Conservation (phyloP, 768 basidiomycete genomes). For the Termitomyces sp. region DNA sequence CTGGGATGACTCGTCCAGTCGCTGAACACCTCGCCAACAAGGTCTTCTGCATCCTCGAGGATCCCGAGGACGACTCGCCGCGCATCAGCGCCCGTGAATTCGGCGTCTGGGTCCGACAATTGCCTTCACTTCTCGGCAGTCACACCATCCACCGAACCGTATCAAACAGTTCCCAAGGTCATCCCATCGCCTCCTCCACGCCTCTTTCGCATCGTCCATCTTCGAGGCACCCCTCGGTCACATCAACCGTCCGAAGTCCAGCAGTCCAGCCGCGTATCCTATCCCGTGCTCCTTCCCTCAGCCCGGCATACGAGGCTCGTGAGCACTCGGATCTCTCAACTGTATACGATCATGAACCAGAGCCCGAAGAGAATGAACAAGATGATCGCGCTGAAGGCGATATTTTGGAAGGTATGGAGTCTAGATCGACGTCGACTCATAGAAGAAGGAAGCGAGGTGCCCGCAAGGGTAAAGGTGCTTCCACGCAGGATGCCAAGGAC, state of each 20-base stretch:
- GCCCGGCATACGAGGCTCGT: slow-evolving; percentile 39
- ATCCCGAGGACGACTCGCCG: slow-evolving; percentile 54
- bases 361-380: slow-evolving; percentile 37
- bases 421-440: slow-evolving; percentile 64
- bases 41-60: slow-evolving; percentile 77
- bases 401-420: slow-evolving; percentile 32
- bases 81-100: slow-evolving; percentile 81
- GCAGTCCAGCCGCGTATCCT: slow-evolving; percentile 48
- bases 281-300: slow-evolving; percentile 61
- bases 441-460: slow-evolving; percentile 83
- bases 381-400: slow-evolving; percentile 32
- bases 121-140: slow-evolving; percentile 66
- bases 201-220: slow-evolving; percentile 68
- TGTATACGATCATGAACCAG: slow-evolving; percentile 47
- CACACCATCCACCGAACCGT: slow-evolving; percentile 52
- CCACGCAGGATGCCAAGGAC: slow-evolving; percentile 37
- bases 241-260: slow-evolving; percentile 43
- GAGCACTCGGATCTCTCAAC: slow-evolving; percentile 44
- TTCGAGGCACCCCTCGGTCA: slow-evolving; percentile 54
- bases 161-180: slow-evolving; percentile 58
- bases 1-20: slow-evolving; percentile 81
- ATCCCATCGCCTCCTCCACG: slow-evolving; percentile 54
- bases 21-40: slow-evolving; percentile 81
- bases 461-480: slow-evolving; percentile 71
- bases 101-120: slow-evolving; percentile 76